Conservation (phyloP, 192 early-diverging fungal species). For the Coemansia biformis region DNA sequence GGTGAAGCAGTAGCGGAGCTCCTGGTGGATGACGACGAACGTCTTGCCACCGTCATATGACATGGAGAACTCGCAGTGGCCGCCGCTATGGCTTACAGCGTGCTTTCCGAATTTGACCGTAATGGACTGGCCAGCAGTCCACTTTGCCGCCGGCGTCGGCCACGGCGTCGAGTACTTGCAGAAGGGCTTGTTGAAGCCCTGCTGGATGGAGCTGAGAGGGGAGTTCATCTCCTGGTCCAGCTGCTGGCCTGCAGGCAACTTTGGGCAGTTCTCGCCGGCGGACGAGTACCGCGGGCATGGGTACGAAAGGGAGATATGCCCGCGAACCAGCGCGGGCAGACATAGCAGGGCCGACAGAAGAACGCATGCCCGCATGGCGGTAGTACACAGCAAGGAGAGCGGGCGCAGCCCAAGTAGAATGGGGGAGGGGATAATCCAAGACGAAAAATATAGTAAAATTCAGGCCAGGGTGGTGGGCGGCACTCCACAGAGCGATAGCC, state of each 20-base stretch:
- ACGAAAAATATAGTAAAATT: no score
- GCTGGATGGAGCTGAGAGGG: background rate
- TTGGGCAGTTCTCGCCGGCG: background rate
- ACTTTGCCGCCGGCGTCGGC: constrained; percentile 34
- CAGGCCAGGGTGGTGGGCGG: no score
- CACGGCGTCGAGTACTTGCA: constrained; percentile 33
- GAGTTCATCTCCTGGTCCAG: background rate
- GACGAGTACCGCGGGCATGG: constrained; percentile 9
- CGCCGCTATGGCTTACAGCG: constrained; percentile 47
- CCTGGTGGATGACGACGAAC: constrained; percentile 53
- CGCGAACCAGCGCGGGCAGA: no score
- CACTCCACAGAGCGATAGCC: no score
- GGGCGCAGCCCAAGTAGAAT: no score
- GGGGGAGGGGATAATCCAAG: no score
- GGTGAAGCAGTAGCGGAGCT: constrained; percentile 37
- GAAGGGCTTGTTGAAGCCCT: constrained; percentile 4
- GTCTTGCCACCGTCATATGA: constrained; percentile 55
- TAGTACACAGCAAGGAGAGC: no score
- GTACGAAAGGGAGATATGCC: background rate
- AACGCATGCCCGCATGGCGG: no score
- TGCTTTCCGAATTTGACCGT: constrained; percentile 39
- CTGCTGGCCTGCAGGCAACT: constrained; percentile 1
- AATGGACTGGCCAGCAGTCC: constrained; percentile 50
- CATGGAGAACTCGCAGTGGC: constrained; percentile 56
- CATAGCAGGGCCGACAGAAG: no score